Base-by-base conservation (phyloP, 768 basidiomycete genomes). In the Mycena indigotica region DNA sequence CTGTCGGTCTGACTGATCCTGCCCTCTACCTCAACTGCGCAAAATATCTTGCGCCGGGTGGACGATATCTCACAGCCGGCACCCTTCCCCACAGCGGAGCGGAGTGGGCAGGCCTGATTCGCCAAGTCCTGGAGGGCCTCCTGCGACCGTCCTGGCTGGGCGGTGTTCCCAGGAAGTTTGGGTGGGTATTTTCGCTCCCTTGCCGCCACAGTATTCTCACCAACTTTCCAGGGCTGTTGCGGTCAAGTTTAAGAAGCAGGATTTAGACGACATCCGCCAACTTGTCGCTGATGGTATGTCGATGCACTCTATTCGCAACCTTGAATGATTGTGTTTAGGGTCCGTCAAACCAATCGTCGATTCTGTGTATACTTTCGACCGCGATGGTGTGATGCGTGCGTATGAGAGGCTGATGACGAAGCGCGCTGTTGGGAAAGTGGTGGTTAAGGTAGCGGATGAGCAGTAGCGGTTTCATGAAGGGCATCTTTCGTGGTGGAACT, bases 1-100 rank as follows among this genome's bases (percentile, higher is more conserved):
- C 85, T 1, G 82, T 77, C 16, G 88, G 82, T 0, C 64, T 77
- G 12, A 64, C 72, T 2, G 79, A 84, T 56, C 73, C 80, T 2
- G 65, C 75, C 1, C 64, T 91, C 10, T 91, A 81, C 65, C 71
- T 73, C 2, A 56, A 75, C 48, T 83, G 79, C 44, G 72, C 73
- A n/a, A 69, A 74, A 3, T 91, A 86, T 64, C 73, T 88, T 29
- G 78, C 75, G 2, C 80, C 79, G 0, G 75, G 77, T 17, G 85
- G 87, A 0, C 57, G 71, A 16, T 89, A 82, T 64, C 66, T 86
- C 48, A 76, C 81, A 3, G 80, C 81, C 3, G 85, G 84, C 0
- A 80, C 83, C 0, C 65, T 74, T 54, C 79, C 81, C 0, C 68
- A 65, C 16, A 69, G 62, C 49, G 48, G 64, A 26, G 66, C 73